Evolutionary conservation across 768 basidiomycete species (phyloP), one percentile per base, ranked within the genome.

Genomic region (Boletus barrowsii): DNA sequence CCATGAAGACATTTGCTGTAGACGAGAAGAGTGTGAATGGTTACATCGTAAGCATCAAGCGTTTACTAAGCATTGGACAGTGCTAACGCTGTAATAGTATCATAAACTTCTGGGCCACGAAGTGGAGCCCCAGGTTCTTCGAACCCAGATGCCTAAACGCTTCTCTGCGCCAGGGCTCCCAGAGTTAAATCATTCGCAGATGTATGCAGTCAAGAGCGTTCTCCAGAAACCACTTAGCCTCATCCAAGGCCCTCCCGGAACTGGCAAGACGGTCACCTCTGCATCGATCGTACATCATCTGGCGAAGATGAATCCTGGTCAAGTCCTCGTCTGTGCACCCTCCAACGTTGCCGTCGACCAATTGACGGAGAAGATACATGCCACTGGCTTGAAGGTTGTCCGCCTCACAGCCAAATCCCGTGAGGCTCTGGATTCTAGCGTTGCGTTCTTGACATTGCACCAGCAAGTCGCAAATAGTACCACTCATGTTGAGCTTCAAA

Each of bases 281-380:
- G 97, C 97, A 10, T 98, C 97, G 4, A 95, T 97, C 61, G 97
- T 99, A 42, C 92, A 98, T 71, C 96, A 99, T 68, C 86, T 99
- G 18, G 94, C 94, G 39, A 98, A 98, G 78, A 98, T 99, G 96
- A 98, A 98, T 67, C 94, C 95, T 0, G 96, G 96, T 47, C 97
- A 98, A 73, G 97, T 99, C 40, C 90, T 99, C 47, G 97, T 99
- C 58, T 95, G 94, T 68, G 97, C 97, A 9, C 97, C 97, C 0
- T 98, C 96, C 49, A 99, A 99, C 73, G 97, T 99, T 62, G 97
- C 97, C 43, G 97, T 99, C 55, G 97, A 99, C 67, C 97, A 99
- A 68, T 83, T 99, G 51, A 97, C 96, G 20, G 97, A 98, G 75
- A 98, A 98, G 77, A 98, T 99, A 57, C 97, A 98, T 67, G 77